phyloP scores from a whole-genome alignment of 1,139 yeast species.

The Arxiozyma bovina region DNA sequence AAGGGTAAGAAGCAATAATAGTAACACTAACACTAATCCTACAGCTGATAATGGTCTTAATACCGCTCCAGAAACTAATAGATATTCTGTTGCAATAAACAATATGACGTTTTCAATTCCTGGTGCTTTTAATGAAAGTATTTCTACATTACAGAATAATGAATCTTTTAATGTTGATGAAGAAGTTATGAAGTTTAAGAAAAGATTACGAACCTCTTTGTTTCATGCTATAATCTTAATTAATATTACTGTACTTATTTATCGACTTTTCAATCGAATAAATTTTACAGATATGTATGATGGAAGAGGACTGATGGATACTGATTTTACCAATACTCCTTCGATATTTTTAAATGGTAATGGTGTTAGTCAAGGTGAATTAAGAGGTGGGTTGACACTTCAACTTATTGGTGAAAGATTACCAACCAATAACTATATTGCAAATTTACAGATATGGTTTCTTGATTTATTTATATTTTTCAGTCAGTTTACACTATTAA shows the following conservation, averaged over 20 bases:
- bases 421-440: constrained; percentile 29
- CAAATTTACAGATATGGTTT: constrained; percentile 26
- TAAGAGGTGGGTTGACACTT: constrained; percentile 34
- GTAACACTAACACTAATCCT: neutral
- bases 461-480: constrained; percentile 27
- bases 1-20: constrained; percentile 14
- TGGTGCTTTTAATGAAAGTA: constrained; percentile 16
- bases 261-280: constrained; percentile 23
- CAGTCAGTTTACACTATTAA: constrained; percentile 31
- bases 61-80: neutral
- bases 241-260: constrained; percentile 24
- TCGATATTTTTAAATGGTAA: constrained; percentile 24
- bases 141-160: neutral
- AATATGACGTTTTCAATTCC: constrained; percentile 13
- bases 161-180: neutral
- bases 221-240: constrained; percentile 24
- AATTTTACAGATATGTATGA: constrained; percentile 17
- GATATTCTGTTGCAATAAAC: neutral
- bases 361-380: constrained; percentile 26
- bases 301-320: constrained; percentile 16
- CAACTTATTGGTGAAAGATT: constrained; percentile 39
- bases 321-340: constrained; percentile 22
- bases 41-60: constrained; percentile 9
- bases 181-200: constrained; percentile 14
- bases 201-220: constrained; percentile 20